phyloP scores from a whole-genome alignment of 78 protist species.

The Guillardia theta region DNA sequence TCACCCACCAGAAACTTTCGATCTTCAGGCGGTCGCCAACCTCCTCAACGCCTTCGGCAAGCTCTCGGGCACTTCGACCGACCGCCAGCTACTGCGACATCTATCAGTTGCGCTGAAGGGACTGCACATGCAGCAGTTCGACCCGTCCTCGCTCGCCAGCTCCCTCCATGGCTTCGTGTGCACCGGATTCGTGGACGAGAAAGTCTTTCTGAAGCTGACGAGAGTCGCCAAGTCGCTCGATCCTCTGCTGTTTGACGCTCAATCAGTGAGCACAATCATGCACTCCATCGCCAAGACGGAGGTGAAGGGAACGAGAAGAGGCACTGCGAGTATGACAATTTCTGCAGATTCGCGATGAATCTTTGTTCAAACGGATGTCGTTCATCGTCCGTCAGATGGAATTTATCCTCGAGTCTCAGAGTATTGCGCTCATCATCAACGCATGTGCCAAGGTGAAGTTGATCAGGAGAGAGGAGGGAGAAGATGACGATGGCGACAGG shows the following conservation, averaged over 20 bases:
- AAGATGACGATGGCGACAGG: too few species aligned
- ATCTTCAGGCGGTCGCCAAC: conserved; percentile 14
- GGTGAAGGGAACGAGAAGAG: too few species aligned
- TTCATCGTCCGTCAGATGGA: background rate
- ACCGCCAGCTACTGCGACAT: background rate
- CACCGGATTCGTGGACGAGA: background rate
- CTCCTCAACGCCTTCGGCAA: background rate
- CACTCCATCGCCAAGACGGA: background rate
- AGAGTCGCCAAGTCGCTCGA: background rate
- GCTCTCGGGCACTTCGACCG: background rate
- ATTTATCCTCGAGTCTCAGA: conserved; percentile 10
- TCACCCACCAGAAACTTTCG: background rate
- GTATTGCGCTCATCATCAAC: background rate
- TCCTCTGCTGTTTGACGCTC: background rate
- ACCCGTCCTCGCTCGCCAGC: background rate
- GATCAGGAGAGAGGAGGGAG: too few species aligned
- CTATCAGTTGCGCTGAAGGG: background rate
- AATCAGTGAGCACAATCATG: background rate
- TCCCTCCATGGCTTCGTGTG: background rate
- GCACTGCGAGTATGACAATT: too few species aligned
- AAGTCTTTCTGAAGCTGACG: background rate
- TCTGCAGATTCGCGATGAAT: too few species aligned
- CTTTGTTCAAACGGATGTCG: background rate
- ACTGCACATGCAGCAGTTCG: background rate
- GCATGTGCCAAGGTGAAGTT: background rate